Base-by-base conservation (phyloP, 768 basidiomycete genomes). In the Auriscalpium microsporum region DNA sequence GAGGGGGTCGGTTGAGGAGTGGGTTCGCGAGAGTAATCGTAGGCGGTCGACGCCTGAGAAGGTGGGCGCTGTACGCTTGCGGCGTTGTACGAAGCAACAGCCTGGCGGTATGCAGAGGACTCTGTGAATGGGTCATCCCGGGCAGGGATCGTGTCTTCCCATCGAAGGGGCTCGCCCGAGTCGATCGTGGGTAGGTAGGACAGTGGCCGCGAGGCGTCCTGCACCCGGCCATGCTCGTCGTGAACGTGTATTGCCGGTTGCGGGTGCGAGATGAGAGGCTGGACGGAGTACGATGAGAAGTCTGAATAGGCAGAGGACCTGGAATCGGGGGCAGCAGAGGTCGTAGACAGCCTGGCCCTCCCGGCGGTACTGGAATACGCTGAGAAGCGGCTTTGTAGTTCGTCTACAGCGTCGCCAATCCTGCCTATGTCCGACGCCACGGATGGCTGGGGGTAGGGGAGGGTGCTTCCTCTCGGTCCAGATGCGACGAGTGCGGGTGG, bases 101-200 rank as follows among this genome's bases (percentile, higher is more conserved):
- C 35, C 44, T 50, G 57, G 8, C 36, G 44, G 33, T 42, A 19
- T 19, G 56, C 46, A 1, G 51, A 51, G 10, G 58, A 56, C 53
- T 71, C 70, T 8, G 63, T 53, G 54, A 71, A 72, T 0, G 69
- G 69, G 38, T 71, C 68, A 0, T 65, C 61, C 7, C 23, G 8
- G 19, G 44, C 45, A 8, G 37, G 46, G 35, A 58, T 54, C 8
- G 56, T 9, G 45, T 52, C 58, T 8, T 64, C 62, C 65, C 63
- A 67, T 16, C 63, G 50, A 16, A 70, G 52, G 4, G 68, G 65
- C 53, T 68, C 67, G 28, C 69, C 69, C 16, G 68, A 68, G 53
- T 65, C 63, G 50, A 70, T 70, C 0, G 68, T 69, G 11, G 69
- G 69, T 3, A 70, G 54, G 48, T 45, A 48, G 3, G 60, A 50